phyloP scores from a whole-genome alignment of 805 yeast genomes.

The Candida rishiriensis region DNA sequence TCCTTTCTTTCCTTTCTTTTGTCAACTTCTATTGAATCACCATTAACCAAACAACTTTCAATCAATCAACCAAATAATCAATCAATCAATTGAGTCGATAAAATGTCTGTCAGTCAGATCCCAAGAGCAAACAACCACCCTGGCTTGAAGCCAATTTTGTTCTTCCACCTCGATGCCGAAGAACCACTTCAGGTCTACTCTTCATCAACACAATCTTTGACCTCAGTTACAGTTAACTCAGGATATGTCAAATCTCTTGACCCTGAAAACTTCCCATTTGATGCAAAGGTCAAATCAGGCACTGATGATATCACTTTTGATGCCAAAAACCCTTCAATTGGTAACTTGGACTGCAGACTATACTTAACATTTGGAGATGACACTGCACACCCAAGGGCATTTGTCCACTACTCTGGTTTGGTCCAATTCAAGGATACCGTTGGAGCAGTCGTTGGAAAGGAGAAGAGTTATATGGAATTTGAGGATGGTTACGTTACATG shows the following conservation, averaged over 20 bases:
- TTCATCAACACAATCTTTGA: conserved; percentile 24
- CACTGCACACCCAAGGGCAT: conserved; percentile 35
- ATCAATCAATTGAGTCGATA: no score
- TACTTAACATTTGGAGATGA: conserved; percentile 33
- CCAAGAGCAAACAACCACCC: conserved; percentile 18
- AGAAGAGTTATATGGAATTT: conserved; percentile 31
- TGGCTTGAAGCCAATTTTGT: conserved; percentile 33
- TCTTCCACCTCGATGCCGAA: conserved; percentile 31
- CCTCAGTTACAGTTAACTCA: conserved; percentile 28
- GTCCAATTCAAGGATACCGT: conserved; percentile 35
- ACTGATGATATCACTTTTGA: conserved; percentile 43
- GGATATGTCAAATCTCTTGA: conserved; percentile 37
- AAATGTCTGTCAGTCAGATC: conserved; percentile 5
- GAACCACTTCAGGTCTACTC: conserved; percentile 29
- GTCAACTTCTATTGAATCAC: no score
- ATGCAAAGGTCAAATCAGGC: conserved; percentile 36
- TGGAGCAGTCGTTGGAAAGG: conserved; percentile 32
- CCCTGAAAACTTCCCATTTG: conserved; percentile 33
- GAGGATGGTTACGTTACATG: conserved; percentile 46
- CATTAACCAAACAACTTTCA: no score
- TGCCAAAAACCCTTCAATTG: conserved; percentile 23
- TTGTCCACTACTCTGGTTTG: conserved; percentile 46
- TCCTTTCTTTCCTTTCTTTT: no score
- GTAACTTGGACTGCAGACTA: conserved; percentile 44
- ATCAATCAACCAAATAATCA: no score